Evolutionary conservation across 805 yeast genomes (phyloP), one percentile per base, ranked within the genome.

Genomic region (Hanseniaspora osmophila): DNA sequence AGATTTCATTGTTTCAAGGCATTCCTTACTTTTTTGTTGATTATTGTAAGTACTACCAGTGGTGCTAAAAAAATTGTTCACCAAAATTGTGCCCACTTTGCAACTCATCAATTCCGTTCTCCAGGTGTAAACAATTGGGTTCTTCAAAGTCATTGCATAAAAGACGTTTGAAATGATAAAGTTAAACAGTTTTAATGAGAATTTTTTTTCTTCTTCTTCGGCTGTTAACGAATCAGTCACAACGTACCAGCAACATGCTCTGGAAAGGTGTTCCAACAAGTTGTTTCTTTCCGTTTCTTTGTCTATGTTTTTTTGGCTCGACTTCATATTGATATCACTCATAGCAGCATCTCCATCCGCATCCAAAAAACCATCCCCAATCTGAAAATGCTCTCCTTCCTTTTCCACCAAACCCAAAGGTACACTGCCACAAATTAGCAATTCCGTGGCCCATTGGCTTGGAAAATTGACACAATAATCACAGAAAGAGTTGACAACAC

Each of bases 401-500:
- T 54, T 35, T 47, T 60, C 42, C 54, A 57, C 18, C 16, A 10
- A 35, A 10, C 18, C 38, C 29, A 19, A 11, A 18, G n/a, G 41
- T 18, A 17, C 18, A 16, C 22, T 10, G 16, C 41, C 10, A 12
- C 19, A 6, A 10, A 38, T 18, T 15, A 38, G 19, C 16, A 18
- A 17, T 4, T 38, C 17, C 6, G 13, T 12, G 13, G 30, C n/a
- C 30, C n/a, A 22, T 3, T 38, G 30, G 2, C 51, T 48, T 5
- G 69, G 67, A 47, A 66, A 72, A 2, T 48, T 54, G 22, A 61
- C 59, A 3, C 77, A 52, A 51, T 70, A 84, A 15, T 58, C 62
- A 2, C 84, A 82, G 35, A 77, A 64, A 0, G 71, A 59, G 22
- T 70, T 66, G 11, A 84, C 59, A 1, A 81, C 74, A 16, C 71